Evolutionary conservation across 805 yeast genomes (phyloP), one percentile per base, ranked within the genome.

Genomic region (Tetrapisispora nanseiensis): DNA sequence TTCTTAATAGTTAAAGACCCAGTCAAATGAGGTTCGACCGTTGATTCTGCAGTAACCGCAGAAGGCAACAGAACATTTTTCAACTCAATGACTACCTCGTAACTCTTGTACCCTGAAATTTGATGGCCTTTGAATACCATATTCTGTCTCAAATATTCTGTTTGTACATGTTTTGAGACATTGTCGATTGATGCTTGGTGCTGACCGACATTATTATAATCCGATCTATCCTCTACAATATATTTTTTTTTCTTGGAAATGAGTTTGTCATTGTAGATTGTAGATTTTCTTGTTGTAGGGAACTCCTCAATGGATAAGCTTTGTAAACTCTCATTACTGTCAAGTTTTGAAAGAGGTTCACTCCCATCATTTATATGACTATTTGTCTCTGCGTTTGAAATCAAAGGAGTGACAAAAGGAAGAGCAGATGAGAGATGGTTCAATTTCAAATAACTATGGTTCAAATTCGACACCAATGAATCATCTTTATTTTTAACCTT

Each of bases 1-100:
- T 87, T 86, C 36, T 74, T 68, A 40, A 83, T 83, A 38, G 80
- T 78, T 36, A 83, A 63, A 46, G 75, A 79, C 2, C 94, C 94
- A 5, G 80, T 65, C 23, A 76, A 38, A 41, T 61, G 66, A 33
- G 57, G 65, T 11, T 51, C 30, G 68, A 67, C 39, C 58, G 66
- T 18, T 54, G 10, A 8, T 12, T 23, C 15, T 15, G 8, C 27
- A 13, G 28, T 13, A 16, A 20, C 19, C 2, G 23, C 16, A 26
- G 28, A 55, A 5, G 65, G 63, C 29, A 80, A 58, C 54, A 77
- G 78, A 5, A 79, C 77, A 19, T 77, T 74, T 51, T 76, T 70
- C 45, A 80, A 62, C 45, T 70, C 75, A 3, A 80, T 82, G 31
- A 68, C 46, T 6, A 80, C 81, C 49, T 74, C 75, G 54, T 76